phyloP scores from a whole-genome alignment of 2,329 filamentous ascomycete species.

The Byssochlamys sp. region DNA sequence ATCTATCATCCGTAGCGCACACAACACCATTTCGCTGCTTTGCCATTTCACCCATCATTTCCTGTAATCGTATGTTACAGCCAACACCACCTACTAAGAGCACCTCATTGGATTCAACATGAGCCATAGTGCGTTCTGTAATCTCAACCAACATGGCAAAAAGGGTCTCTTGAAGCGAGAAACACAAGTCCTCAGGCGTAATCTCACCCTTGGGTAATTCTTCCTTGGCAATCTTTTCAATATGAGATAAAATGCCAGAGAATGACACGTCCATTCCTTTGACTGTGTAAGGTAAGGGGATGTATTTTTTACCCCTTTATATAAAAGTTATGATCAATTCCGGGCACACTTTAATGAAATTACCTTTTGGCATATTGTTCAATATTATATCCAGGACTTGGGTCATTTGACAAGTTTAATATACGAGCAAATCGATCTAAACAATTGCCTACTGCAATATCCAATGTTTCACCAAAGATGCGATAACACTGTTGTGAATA shows the following conservation, averaged over 20 bases:
- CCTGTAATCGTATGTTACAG: conserved; percentile 84
- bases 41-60: conserved; percentile 99
- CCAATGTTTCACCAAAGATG: conserved; percentile 94
- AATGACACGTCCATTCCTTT: conserved; percentile 99
- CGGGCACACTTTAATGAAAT: no score
- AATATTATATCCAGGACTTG: conserved; percentile 94
- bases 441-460: conserved; percentile 96
- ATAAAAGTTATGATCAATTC: no score
- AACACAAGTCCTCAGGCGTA: conserved; percentile 79
- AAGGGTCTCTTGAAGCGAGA: conserved; percentile 87
- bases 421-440: conserved; percentile 91
- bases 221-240: conserved; percentile 61
- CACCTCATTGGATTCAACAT: conserved; percentile 83
- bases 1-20: conserved; percentile 90
- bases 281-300: conserved; percentile 88
- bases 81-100: conserved; percentile 92
- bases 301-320: conserved; percentile 56
- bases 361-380: conserved; percentile 80
- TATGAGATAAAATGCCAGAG: conserved; percentile 75
- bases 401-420: conserved; percentile 84
- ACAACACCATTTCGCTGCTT: conserved; percentile 77
- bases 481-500: conserved; percentile 90
- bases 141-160: conserved; percentile 98
- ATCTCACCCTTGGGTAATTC: conserved; percentile 29
- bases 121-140: conserved; percentile 95